Evolutionary conservation across 2,329 filamentous ascomycete genomes (phyloP), one percentile per base, ranked within the genome.

Genomic region (Ceratocystis cacaofunesta): DNA sequence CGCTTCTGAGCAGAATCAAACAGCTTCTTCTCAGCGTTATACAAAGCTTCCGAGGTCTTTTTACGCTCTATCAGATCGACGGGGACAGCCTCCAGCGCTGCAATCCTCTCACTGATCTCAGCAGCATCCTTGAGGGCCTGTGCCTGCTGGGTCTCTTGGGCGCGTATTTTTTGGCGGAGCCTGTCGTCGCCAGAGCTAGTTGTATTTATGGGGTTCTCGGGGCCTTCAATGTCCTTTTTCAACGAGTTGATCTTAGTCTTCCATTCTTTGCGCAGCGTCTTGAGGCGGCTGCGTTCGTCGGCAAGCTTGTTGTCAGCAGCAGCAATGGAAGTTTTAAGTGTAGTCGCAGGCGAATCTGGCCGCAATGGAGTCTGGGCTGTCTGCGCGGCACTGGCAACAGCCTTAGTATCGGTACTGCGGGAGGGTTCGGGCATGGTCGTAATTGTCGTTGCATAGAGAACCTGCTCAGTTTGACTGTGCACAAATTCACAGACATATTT

Each of bases 401-500:
- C 74, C 71, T 75, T 72, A 30, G 60, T 15, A 52, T 75, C 72
- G 30, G 62, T 62, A 61, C 22, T 64, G 64, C 72, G 74, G 65
- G 74, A 76, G 67, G 77, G 77, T 64, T 82, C 81, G 68, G 79
- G 78, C 5, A 79, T 75, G 5, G 87, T 90, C 72, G 87, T 82
- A 68, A 92, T 82, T 74, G 84, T 89, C 5, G 86, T 85, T 30
- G 85, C 84, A 72, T 88, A 90, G 68, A 92, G 78, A 65, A 89
- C 78, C 70, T 83, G 77, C 68, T 85, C 80, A 67, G 85, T 87
- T 30, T 77, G 77, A 52, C 83, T 85, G 73, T 87, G 83, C 67
- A 92, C 82, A 72, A 92, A 89, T 73, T 92, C 88, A 75, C 85
- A 89, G 69, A 85, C 83, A 74, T 92, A 92, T 74, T 86, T 90